Evolutionary conservation across 768 basidiomycete species (phyloP).

Genomic region (Suillus weaverae): DNA sequence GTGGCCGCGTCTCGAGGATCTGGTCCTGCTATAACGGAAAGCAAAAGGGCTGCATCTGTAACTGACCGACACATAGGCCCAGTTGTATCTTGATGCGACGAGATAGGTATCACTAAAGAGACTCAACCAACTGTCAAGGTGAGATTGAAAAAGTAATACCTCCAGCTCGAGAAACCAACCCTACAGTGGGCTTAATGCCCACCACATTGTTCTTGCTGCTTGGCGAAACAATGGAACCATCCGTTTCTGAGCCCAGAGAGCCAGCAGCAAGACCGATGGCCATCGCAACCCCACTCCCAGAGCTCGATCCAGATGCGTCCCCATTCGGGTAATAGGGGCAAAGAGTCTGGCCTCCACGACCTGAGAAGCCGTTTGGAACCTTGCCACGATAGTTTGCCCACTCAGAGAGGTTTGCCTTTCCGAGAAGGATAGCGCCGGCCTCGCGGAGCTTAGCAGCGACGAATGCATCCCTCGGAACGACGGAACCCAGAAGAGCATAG

Average conservation of each 20-base stretch:
- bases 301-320: slow-evolving; percentile 42
- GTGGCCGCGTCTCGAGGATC: slow-evolving; percentile 45
- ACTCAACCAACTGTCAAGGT: neutral
- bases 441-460: slow-evolving; percentile 29
- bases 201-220: slow-evolving; percentile 43
- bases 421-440: slow-evolving; percentile 39
- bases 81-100: slow-evolving; percentile 56
- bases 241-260: slow-evolving; percentile 47
- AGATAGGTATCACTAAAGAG: slow-evolving; percentile 53
- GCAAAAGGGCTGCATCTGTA: slow-evolving; percentile 53
- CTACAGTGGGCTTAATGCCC: slow-evolving; percentile 56
- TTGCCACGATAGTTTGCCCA: slow-evolving; percentile 43
- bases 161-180: slow-evolving; percentile 58
- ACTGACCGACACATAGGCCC: slow-evolving; percentile 57
- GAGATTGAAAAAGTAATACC: slow-evolving; percentile 31
- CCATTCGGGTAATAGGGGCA: slow-evolving; percentile 43
- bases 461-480: slow-evolving; percentile 35
- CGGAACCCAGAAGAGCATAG: slow-evolving; percentile 35
- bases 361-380: slow-evolving; percentile 45
- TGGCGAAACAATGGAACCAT: slow-evolving; percentile 50
- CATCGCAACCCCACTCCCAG: slow-evolving; percentile 43
- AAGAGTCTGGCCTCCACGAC: slow-evolving; percentile 45
- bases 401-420: slow-evolving; percentile 46
- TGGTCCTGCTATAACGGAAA: slow-evolving; percentile 50
- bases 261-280: slow-evolving; percentile 45